Conservation (phyloP, 1,284 basidiomycete species). For the Trichosporon ovoides region DNA sequence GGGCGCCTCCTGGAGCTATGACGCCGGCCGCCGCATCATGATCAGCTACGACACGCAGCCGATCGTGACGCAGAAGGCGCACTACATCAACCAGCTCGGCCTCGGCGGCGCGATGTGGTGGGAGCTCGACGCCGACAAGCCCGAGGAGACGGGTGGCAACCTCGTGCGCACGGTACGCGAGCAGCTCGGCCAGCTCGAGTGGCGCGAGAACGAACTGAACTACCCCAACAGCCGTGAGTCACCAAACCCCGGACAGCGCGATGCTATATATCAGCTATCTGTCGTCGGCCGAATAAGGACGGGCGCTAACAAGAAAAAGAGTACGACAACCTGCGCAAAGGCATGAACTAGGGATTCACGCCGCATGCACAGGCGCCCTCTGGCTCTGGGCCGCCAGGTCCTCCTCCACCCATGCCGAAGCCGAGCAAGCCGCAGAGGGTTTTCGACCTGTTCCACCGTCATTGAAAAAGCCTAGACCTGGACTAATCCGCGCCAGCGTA, state of each 20-base stretch:
- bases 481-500: too few species aligned
- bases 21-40: conserved; percentile 52
- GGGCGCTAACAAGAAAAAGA: conserved; percentile 6
- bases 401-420: too few species aligned
- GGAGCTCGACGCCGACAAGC: conserved; percentile 52
- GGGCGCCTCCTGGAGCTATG: conserved; percentile 59
- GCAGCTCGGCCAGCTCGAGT: conserved; percentile 36
- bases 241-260: not conserved
- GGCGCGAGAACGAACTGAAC: conserved; percentile 35
- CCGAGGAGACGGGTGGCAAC: conserved; percentile 25
- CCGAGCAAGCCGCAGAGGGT: not conserved
- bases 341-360: conserved; percentile 13
- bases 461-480: too few species aligned
- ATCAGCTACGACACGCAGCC: conserved; percentile 78
- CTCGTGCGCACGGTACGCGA: conserved; percentile 33
- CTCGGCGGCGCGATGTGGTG: conserved; percentile 76
- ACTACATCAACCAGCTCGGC: conserved; percentile 63
- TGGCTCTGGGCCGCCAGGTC: too few species aligned
- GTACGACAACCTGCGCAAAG: conserved; percentile 23
- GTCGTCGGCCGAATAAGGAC: not conserved
- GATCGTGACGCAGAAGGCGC: conserved; percentile 66
- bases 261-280: not conserved
- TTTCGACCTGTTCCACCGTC: too few species aligned
- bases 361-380: not conserved
- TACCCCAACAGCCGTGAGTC: conserved; percentile 44